These are phyloP conservation scores for Botrytis cinerea DNA, from an alignment of 2,329 filamentous ascomycete genomes.

Conservation along the genomic window DNA sequence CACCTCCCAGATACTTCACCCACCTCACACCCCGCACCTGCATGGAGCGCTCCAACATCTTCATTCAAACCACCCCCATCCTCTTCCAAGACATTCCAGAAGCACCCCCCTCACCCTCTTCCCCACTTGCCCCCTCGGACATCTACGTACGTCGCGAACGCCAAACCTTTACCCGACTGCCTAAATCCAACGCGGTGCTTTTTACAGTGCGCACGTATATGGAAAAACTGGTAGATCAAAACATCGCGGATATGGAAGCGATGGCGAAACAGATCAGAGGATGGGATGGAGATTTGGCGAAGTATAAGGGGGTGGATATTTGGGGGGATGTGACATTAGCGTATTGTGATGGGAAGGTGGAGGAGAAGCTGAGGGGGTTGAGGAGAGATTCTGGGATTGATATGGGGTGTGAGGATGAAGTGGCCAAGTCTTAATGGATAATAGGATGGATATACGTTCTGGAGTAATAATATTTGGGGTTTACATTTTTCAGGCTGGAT, in stretches of 20 bases:
- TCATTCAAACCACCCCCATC: conserved; percentile 50
- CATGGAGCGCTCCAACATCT: conserved; percentile 53
- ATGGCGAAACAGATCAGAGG: conserved; percentile 48
- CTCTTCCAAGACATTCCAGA: conserved; percentile 50
- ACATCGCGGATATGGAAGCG: conserved; percentile 45
- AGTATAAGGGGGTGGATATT: conserved; percentile 48
- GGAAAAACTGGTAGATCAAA: conserved; percentile 45
- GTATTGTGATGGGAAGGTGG: conserved; percentile 29
- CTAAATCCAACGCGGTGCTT: conserved; percentile 48
- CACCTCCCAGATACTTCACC: conserved; percentile 45
- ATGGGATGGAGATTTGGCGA: conserved; percentile 48
- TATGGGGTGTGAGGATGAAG: not conserved
- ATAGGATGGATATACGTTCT: not conserved
- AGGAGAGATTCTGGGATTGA: conserved; percentile 3
- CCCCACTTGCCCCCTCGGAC: conserved; percentile 39
- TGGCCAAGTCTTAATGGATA: not conserved
- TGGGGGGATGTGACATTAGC: conserved; percentile 42
- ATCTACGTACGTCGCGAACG: conserved; percentile 52
- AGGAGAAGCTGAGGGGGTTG: not conserved
- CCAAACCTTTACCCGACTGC: conserved; percentile 52
- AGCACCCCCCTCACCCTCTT: conserved; percentile 39
- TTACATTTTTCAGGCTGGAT: no score
- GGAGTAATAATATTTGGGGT: not conserved
- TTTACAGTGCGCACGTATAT: conserved; percentile 53
- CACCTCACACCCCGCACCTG: conserved; percentile 47